Evolutionary conservation across 179 eudicot species (phyloP).

Genomic region (Beta corolliflora): DNA sequence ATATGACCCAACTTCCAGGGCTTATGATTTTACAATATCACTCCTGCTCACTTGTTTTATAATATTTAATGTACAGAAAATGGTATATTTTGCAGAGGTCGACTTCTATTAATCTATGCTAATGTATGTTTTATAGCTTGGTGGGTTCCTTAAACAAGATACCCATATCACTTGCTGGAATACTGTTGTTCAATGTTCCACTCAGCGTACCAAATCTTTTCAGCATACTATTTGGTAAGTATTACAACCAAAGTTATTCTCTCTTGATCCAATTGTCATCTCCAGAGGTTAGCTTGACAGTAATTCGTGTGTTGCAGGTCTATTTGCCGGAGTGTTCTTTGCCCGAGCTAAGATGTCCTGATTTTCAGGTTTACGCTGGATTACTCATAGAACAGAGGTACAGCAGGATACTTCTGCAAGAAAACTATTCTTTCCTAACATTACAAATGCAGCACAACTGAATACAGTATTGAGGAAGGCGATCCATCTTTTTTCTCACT

Average conservation of each 20-base stretch:
- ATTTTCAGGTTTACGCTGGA: not conserved
- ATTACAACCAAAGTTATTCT: not conserved
- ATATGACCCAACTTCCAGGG: not conserved
- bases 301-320: constrained; percentile 41
- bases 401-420: not conserved
- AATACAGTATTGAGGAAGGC: not conserved
- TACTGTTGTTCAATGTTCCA: constrained; percentile 71
- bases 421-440: not conserved
- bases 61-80: not conserved
- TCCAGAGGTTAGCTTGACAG: not conserved
- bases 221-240: constrained; percentile 79
- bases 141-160: constrained; percentile 83
- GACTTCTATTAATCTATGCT: not conserved
- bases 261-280: not conserved
- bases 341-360: constrained; percentile 21
- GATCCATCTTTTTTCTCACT: constrained; percentile 7
- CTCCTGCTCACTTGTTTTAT: not conserved
- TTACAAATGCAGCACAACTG: not conserved
- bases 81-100: not conserved
- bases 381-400: not conserved
- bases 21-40: not conserved
- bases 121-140: constrained; percentile 45
- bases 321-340: constrained; percentile 74
- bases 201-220: constrained; percentile 56
- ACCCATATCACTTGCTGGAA: constrained; percentile 68